Evolutionary conservation across 371 early-diverging fungal species (phyloP).

Genomic region (Actinomucor elegans): DNA sequence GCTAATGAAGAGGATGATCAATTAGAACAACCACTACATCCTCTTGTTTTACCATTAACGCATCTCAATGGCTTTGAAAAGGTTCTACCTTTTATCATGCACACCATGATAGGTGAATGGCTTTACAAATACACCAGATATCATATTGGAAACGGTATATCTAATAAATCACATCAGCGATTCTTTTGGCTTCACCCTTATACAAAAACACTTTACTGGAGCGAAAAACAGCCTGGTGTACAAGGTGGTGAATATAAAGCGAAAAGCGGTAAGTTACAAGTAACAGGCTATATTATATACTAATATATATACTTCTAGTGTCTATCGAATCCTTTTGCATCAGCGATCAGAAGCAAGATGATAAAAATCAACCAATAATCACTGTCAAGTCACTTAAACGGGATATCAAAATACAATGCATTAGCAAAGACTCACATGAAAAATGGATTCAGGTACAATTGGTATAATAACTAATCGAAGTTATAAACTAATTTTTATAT

Average conservation of each 20-base stretch:
- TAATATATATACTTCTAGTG: slow-evolving; percentile 8
- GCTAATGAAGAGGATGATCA: not conserved
- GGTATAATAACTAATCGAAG: no score
- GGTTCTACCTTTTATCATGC: slow-evolving; percentile 41
- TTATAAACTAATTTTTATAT: no score
- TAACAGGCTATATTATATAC: not conserved
- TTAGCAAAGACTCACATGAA: slow-evolving; percentile 57
- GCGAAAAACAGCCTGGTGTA: slow-evolving; percentile 62
- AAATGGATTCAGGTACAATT: slow-evolving; percentile 49
- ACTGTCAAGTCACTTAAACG: slow-evolving; percentile 55
- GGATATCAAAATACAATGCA: slow-evolving; percentile 63
- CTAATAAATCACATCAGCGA: slow-evolving; percentile 64
- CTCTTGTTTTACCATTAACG: not conserved
- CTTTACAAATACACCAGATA: slow-evolving; percentile 72
- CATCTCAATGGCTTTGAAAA: slow-evolving; percentile 4
- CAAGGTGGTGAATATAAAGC: slow-evolving; percentile 43
- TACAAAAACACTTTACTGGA: slow-evolving; percentile 78
- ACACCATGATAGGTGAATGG: slow-evolving; percentile 79
- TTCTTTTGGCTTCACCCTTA: slow-evolving; percentile 87
- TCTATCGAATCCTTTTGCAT: slow-evolving; percentile 51
- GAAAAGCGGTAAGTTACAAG: slow-evolving; percentile 48
- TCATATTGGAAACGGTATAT: slow-evolving; percentile 48
- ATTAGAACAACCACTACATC: not conserved
- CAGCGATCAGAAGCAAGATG: slow-evolving; percentile 22
- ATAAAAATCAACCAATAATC: slow-evolving; percentile 46